Evolutionary conservation across 768 basidiomycete species (phyloP).

Genomic region (Sutorius australiensis): DNA sequence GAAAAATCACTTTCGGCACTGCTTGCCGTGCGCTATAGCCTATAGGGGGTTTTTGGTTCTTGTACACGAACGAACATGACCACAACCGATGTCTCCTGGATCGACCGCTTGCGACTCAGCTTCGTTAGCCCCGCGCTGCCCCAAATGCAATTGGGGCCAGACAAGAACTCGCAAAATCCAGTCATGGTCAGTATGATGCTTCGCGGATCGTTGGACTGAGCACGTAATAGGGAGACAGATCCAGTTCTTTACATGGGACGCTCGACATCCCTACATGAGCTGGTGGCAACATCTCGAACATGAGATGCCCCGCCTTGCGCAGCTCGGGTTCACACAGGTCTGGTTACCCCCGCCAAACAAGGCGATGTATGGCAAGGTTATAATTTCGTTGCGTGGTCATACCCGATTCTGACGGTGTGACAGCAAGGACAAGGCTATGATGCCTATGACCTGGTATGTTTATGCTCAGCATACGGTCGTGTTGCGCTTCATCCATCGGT

Average conservation of each 20-base stretch:
- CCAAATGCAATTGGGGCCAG: slow-evolving; percentile 60
- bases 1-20: slow-evolving; percentile 11
- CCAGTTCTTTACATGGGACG: slow-evolving; percentile 86
- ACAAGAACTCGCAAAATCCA: slow-evolving; percentile 47
- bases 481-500: background rate
- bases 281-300: slow-evolving; percentile 79
- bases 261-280: slow-evolving; percentile 50
- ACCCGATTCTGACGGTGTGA: slow-evolving; percentile 4
- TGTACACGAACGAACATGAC: slow-evolving; percentile 6
- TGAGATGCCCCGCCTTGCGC: slow-evolving; percentile 58
- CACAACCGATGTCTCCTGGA: slow-evolving; percentile 16
- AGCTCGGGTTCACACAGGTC: slow-evolving; percentile 72
- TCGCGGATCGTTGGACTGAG: background rate
- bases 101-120: slow-evolving; percentile 20
- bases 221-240: slow-evolving; percentile 37
- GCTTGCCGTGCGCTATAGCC: too few species aligned
- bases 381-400: background rate
- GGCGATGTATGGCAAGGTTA: slow-evolving; percentile 54
- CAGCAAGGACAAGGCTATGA: slow-evolving; percentile 79
- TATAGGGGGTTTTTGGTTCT: background rate
- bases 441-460: slow-evolving; percentile 74
- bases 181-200: slow-evolving; percentile 53
- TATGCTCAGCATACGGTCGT: too few species aligned
- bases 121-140: slow-evolving; percentile 42
- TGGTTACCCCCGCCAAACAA: slow-evolving; percentile 87